phyloP scores from a whole-genome alignment of 495 filamentous ascomycete genomes.

The Aspergillus saccharolyticus region DNA sequence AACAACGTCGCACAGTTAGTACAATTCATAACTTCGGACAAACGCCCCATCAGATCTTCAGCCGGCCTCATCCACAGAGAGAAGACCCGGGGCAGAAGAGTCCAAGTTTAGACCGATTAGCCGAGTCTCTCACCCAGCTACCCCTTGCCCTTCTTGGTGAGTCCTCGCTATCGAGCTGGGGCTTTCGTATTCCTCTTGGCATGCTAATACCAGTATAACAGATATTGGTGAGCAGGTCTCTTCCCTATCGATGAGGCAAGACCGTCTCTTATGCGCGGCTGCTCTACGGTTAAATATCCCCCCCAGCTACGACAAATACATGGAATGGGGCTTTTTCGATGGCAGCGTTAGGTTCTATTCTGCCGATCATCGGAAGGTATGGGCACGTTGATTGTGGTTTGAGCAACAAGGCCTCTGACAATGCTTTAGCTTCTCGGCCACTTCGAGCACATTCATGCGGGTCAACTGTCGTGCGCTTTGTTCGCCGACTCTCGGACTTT shows the following conservation, averaged over 20 bases:
- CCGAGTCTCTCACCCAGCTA: slow-evolving; percentile 70
- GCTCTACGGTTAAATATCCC: slow-evolving; percentile 81
- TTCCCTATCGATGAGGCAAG: slow-evolving; percentile 77
- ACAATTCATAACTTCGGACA: slow-evolving; percentile 99
- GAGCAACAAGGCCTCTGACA: slow-evolving; percentile 2
- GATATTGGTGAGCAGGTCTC: slow-evolving; percentile 77
- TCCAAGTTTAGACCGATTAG: slow-evolving; percentile 69
- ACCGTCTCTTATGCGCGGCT: slow-evolving; percentile 79
- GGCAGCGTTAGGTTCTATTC: slow-evolving; percentile 86
- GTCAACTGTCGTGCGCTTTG: slow-evolving; percentile 72
- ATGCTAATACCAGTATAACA: slow-evolving; percentile 21
- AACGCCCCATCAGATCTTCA: slow-evolving; percentile 92
- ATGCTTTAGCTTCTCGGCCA: slow-evolving; percentile 58
- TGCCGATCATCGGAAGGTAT: slow-evolving; percentile 65
- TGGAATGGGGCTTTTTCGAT: slow-evolving; percentile 96
- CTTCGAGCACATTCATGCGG: slow-evolving; percentile 88
- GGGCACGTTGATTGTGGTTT: background rate
- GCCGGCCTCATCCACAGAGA: slow-evolving; percentile 65
- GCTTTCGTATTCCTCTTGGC: background rate
- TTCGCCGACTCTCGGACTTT: slow-evolving; percentile 88
- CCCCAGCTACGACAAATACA: slow-evolving; percentile 78
- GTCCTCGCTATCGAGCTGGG: background rate
- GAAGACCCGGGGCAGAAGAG: slow-evolving; percentile 59
- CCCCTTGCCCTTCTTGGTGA: slow-evolving; percentile 71
- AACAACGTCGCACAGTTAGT: slow-evolving; percentile 79